Evolutionary conservation across 306 rosid genomes (phyloP).

Genomic region (Prinsepia uniflora): DNA sequence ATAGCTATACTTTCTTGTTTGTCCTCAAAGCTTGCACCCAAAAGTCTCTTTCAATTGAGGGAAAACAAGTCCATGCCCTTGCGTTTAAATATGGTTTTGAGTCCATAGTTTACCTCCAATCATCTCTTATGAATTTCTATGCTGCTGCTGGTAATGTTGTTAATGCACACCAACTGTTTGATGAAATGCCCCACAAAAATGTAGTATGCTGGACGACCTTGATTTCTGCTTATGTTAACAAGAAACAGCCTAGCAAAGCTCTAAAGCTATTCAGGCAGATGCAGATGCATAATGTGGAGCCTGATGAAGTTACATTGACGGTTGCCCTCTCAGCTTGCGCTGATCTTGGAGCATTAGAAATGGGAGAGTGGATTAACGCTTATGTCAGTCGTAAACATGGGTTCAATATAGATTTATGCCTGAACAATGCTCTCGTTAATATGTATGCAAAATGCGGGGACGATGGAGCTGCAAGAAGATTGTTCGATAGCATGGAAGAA

Average conservation of each 20-base stretch:
- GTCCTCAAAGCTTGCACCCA: slow-evolving; percentile 44
- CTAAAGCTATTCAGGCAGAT: slow-evolving; percentile 46
- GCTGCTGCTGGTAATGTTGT: slow-evolving; percentile 20
- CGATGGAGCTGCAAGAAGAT: slow-evolving; percentile 36
- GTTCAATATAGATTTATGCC: slow-evolving; percentile 34
- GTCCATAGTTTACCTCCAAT: slow-evolving; percentile 40
- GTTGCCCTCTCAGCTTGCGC: slow-evolving; percentile 58
- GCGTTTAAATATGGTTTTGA: slow-evolving; percentile 44
- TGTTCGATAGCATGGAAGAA: slow-evolving; percentile 41
- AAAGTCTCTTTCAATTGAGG: slow-evolving; percentile 28
- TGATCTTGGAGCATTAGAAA: slow-evolving; percentile 46
- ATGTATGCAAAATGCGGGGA: slow-evolving; percentile 54
- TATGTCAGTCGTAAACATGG: slow-evolving; percentile 21
- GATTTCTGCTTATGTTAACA: slow-evolving; percentile 56
- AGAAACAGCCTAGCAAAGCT: slow-evolving; percentile 37
- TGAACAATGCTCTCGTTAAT: slow-evolving; percentile 52
- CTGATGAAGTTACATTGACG: slow-evolving; percentile 43
- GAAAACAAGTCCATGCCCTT: slow-evolving; percentile 45
- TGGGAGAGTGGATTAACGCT: slow-evolving; percentile 48
- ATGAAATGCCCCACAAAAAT: slow-evolving; percentile 38
- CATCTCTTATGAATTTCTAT: slow-evolving; percentile 41
- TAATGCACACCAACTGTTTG: slow-evolving; percentile 41
- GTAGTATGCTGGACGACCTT: slow-evolving; percentile 48
- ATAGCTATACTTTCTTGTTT: slow-evolving; percentile 44
- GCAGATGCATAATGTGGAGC: slow-evolving; percentile 44